Conservation (phyloP, 352 stramenopile genomes). For the Blastocystis sp. region DNA sequence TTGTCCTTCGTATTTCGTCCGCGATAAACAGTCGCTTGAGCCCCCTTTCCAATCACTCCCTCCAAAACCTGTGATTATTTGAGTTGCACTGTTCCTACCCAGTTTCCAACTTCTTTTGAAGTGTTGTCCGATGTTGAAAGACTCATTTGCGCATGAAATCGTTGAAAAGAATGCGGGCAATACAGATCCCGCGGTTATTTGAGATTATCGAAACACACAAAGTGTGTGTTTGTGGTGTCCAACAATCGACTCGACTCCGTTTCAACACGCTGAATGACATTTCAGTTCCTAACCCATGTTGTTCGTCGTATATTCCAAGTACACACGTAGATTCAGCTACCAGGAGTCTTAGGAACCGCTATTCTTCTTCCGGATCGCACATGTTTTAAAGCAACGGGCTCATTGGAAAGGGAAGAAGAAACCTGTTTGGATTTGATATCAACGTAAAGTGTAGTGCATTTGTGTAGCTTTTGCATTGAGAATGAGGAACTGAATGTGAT, state of each 20-base stretch:
- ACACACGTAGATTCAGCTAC: neutral
- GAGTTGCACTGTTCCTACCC: too few relatives aligned
- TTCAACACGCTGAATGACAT: too few relatives aligned
- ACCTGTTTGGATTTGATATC: neutral
- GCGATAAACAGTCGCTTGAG: constrained; percentile 34
- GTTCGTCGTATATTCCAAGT: neutral
- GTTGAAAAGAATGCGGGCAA: neutral
- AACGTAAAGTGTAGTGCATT: neutral
- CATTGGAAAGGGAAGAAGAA: neutral
- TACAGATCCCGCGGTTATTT: neutral
- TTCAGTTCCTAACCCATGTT: neutral
- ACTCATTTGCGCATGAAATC: neutral
- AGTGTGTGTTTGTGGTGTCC: too few relatives aligned
- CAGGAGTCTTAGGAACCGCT: neutral
- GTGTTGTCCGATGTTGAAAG: neutral
- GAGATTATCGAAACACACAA: neutral
- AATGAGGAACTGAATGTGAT: neutral
- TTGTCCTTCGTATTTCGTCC: neutral
- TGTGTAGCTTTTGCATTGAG: neutral
- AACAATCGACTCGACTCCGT: too few relatives aligned
- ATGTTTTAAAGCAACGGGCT: neutral
- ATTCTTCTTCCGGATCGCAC: neutral
- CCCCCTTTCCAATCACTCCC: constrained; percentile 27
- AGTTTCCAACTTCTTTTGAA: neutral
- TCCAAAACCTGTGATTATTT: neutral